Base-by-base conservation (phyloP, 805 yeast genomes). In the Ogataea nonfermentans region DNA sequence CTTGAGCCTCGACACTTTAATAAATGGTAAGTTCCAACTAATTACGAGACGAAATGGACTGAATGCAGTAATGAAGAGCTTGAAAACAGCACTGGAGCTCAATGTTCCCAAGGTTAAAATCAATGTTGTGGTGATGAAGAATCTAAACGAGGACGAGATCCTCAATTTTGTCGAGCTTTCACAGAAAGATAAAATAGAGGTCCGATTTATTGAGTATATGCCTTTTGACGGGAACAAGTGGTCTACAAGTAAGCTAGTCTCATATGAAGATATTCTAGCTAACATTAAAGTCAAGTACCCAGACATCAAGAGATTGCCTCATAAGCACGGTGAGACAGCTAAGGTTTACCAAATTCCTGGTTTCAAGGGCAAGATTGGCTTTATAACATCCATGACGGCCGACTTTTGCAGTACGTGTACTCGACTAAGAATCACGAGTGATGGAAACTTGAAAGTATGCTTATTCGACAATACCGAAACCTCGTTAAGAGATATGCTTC, bases 161-260 rank as follows among this genome's bases (percentile, higher is more conserved):
- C 43, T 65, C 13, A 67, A 71, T 44, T 75, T 75, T 55, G 74
- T 71, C 1, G 64, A 63, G 25, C 39, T 74, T 41, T 63, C 75
- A 9, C 50, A 56, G 37, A 55, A 61, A 25, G 49, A 56, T 28
- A 67, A 70, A 4, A 43, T 74, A 6, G 78, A 75, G 45, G 68
- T 75, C 15, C 57, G 80, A 39, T 75, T 75, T 49, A 75, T 75
- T 29, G 81, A 75, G 48, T 75, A 74, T 53, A 75, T 75, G 81
- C 81, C 81, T 4, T 75, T 75, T 50, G 73, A 64, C 43, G 81
- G 81, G 2, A 75, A 75, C 53, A 70, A 68, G 46, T 75, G 79
- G 79, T 61, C 69, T 11, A 49, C 59, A 26, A 46, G 54, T 6
- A 75, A 75, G 47, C 62, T 75, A 65, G 63, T 73, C 29, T 53